Evolutionary conservation across 108 stramenopile genomes (phyloP).

Genomic region (Cyclotella atomus): DNA sequence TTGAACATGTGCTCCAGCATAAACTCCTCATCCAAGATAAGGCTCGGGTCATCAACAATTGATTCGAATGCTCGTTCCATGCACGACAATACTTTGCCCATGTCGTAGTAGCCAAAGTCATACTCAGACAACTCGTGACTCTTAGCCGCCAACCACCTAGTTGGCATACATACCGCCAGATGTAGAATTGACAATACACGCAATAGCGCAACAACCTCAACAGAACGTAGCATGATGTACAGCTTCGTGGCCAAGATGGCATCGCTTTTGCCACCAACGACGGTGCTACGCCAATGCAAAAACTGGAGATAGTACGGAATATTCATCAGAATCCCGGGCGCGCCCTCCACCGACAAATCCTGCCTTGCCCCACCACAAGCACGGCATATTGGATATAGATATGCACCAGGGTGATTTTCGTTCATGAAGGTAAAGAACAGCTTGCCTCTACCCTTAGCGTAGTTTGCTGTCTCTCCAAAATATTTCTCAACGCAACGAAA

Average conservation of each 20-base stretch:
- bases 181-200: slow-evolving; percentile 27
- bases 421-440: background rate
- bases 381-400: background rate
- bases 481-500: background rate
- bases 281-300: background rate
- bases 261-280: slow-evolving; percentile 4
- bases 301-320: background rate
- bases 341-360: background rate
- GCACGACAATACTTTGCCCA: slow-evolving; percentile 9
- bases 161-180: slow-evolving; percentile 10
- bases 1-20: slow-evolving; percentile 8
- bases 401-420: background rate
- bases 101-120: slow-evolving; percentile 6
- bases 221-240: slow-evolving; percentile 12
- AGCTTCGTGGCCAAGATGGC: background rate
- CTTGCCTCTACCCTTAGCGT: background rate
- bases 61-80: slow-evolving; percentile 15
- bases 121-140: slow-evolving; percentile 8
- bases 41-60: slow-evolving; percentile 1
- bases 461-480: background rate
- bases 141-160: slow-evolving; percentile 16
- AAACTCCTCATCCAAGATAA: slow-evolving; percentile 15
- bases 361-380: slow-evolving; percentile 7
- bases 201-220: slow-evolving; percentile 15
- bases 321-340: background rate